Percentiles rank a stretch among this genome's conserved stretches.
Evolutionary conservation across 768 basidiomycete species (phyloP).

Genomic region (Phaeotremella skinneri): DNA sequence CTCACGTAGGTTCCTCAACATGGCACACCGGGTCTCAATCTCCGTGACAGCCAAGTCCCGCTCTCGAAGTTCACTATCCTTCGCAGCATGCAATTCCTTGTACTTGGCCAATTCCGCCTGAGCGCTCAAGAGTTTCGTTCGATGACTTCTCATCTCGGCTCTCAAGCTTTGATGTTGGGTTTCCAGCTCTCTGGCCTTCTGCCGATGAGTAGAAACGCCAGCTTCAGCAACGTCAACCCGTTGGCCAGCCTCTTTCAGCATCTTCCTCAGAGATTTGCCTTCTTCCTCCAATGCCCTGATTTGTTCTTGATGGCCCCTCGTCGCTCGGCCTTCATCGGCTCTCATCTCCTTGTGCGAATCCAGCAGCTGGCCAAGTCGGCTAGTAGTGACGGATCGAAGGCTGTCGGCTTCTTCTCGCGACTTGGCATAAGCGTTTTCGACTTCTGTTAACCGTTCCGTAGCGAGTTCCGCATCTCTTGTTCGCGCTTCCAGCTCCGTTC

Average conservation of each 20-base stretch:
- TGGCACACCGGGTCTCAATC: conserved; percentile 67
- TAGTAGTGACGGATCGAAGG: conserved; percentile 79
- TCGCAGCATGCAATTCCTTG: conserved; percentile 63
- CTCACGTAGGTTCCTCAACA: conserved; percentile 69
- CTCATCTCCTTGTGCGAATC: conserved; percentile 82
- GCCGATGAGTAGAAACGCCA: conserved; percentile 67
- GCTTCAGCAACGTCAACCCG: conserved; percentile 67
- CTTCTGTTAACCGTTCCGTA: conserved; percentile 66
- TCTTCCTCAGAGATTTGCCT: conserved; percentile 67
- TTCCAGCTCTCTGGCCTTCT: conserved; percentile 64
- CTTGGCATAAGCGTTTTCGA: conserved; percentile 87
- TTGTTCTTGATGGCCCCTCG: conserved; percentile 77
- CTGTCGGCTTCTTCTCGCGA: conserved; percentile 91
- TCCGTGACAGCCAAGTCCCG: conserved; percentile 67
- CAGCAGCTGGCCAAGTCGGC: conserved; percentile 77
- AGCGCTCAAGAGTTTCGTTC: conserved; percentile 60
- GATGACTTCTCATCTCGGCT: conserved; percentile 66
- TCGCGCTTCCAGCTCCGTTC: conserved; percentile 74
- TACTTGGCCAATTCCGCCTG: conserved; percentile 69
- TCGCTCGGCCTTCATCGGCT: conserved; percentile 74
- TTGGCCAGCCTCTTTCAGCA: conserved; percentile 74
- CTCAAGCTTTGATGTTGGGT: conserved; percentile 64
- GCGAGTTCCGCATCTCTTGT: conserved; percentile 70
- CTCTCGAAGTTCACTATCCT: conserved; percentile 65
- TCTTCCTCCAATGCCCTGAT: conserved; percentile 76